These are phyloP conservation scores for Termitomyces titanicus DNA, from an alignment of 768 basidiomycete species.

Conservation along the genomic window DNA sequence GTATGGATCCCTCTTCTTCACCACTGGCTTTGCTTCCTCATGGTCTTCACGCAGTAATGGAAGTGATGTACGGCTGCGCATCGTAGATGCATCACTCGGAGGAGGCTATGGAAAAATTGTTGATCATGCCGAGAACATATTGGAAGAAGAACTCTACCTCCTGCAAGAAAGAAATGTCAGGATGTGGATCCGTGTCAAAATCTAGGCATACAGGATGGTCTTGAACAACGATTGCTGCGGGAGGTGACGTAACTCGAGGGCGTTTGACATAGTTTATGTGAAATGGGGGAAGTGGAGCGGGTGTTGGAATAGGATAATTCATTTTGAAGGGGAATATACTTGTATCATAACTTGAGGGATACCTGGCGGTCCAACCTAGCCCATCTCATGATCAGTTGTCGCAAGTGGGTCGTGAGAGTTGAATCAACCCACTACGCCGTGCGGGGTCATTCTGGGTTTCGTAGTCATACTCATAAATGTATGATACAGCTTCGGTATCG, in stretches of 20 bases:
- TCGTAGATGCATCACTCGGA: background rate
- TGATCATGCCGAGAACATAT: background rate
- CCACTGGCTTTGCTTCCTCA: background rate
- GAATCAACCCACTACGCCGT: conserved; percentile 13
- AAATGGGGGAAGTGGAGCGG: conserved; percentile 17
- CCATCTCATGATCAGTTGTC: background rate
- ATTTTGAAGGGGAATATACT: conserved; percentile 20
- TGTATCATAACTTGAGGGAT: conserved; percentile 11
- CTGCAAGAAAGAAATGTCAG: background rate
- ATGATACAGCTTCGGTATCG: conserved; percentile 14
- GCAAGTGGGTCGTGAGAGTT: no score
- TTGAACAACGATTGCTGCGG: background rate
- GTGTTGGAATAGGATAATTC: conserved; percentile 21
- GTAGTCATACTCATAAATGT: conserved; percentile 30
- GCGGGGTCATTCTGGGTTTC: conserved; percentile 22
- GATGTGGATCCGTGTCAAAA: background rate
- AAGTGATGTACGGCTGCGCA: background rate
- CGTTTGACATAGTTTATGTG: conserved; percentile 18
- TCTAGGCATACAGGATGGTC: background rate
- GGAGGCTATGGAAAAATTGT: background rate
- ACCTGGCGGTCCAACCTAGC: conserved; percentile 15
- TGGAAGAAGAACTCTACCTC: background rate
- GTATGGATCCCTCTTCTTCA: conserved; percentile 17
- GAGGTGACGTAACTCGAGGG: conserved; percentile 1
- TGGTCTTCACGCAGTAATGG: background rate